Conservation (phyloP, 805 yeast genomes). For the baker's yeast (Saccharomyces cerevisiae) region DNA sequence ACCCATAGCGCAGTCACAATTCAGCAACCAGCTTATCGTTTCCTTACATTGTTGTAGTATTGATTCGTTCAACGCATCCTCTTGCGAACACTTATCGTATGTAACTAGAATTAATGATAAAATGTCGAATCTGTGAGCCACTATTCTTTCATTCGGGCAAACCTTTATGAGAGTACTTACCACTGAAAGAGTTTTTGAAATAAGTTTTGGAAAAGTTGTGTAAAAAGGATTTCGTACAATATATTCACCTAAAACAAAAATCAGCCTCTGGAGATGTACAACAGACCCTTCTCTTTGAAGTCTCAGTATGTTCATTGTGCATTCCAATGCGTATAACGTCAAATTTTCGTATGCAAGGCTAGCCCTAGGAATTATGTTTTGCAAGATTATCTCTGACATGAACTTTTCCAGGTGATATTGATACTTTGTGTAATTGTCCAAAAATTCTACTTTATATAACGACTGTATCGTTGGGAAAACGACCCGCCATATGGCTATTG, state of each 20-base stretch:
- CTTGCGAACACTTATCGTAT: slow-evolving; percentile 20
- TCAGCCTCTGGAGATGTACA: slow-evolving; percentile 18
- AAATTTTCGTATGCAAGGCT: slow-evolving; percentile 16
- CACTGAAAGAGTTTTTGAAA: slow-evolving; percentile 10
- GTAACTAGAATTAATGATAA: slow-evolving; percentile 15
- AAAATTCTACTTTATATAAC: slow-evolving; percentile 15
- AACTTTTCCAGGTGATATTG: slow-evolving; percentile 10
- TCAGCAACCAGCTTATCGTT: not conserved
- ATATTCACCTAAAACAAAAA: slow-evolving; percentile 23
- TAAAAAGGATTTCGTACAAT: slow-evolving; percentile 24
- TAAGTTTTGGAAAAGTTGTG: slow-evolving; percentile 12
- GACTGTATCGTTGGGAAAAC: slow-evolving; percentile 19
- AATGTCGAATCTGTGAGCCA: slow-evolving; percentile 21
- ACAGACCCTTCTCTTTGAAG: slow-evolving; percentile 7
- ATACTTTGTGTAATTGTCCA: slow-evolving; percentile 2
- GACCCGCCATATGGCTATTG: slow-evolving; percentile 10
- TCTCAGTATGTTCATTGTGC: slow-evolving; percentile 1
- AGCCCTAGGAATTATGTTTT: slow-evolving; percentile 21
- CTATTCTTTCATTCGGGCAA: slow-evolving; percentile 16
- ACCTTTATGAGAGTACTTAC: slow-evolving; percentile 5
- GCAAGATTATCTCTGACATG: slow-evolving; percentile 21
- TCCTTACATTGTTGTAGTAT: not conserved
- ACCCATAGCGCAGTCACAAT: not conserved
- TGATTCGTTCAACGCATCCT: slow-evolving; percentile 13
- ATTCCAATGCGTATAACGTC: slow-evolving; percentile 9